Conservation (phyloP, 2,329 filamentous ascomycete genomes). For the Penicillium sclerotigenum region DNA sequence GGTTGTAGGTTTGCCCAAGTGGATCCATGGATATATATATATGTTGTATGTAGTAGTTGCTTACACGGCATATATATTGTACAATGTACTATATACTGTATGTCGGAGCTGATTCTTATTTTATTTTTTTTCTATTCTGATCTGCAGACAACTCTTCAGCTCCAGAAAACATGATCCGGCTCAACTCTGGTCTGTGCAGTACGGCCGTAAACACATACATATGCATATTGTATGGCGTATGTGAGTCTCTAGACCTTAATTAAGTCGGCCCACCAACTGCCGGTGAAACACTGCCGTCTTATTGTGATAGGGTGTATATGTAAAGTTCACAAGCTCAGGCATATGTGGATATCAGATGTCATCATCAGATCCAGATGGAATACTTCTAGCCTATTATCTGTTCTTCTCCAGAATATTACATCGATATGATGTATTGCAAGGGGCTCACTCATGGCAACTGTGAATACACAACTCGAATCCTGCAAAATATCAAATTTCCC, state of each 20-base stretch:
- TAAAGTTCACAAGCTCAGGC: neutral
- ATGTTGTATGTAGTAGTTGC: no score
- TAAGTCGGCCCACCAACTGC: neutral
- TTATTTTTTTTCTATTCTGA: neutral
- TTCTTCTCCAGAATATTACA: neutral
- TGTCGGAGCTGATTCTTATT: neutral
- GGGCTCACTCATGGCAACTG: no score
- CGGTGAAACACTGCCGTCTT: neutral
- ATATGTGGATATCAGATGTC: neutral
- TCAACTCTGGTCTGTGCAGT: conserved; percentile 3
- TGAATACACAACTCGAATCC: neutral
- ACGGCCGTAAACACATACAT: neutral
- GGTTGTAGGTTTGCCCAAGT: neutral
- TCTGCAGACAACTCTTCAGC: conserved; percentile 1
- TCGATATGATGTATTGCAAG: neutral
- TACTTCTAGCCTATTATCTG: neutral
- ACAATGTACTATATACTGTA: neutral
- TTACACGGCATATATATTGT: neutral
- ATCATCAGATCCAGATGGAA: neutral
- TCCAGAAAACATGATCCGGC: neutral
- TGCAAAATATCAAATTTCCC: neutral
- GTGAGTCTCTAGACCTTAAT: neutral
- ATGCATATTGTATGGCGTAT: neutral
- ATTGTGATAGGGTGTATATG: neutral
- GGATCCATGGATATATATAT: neutral